Conservation (phyloP, 1,284 basidiomycete genomes). For the Golubevia pallescens region DNA sequence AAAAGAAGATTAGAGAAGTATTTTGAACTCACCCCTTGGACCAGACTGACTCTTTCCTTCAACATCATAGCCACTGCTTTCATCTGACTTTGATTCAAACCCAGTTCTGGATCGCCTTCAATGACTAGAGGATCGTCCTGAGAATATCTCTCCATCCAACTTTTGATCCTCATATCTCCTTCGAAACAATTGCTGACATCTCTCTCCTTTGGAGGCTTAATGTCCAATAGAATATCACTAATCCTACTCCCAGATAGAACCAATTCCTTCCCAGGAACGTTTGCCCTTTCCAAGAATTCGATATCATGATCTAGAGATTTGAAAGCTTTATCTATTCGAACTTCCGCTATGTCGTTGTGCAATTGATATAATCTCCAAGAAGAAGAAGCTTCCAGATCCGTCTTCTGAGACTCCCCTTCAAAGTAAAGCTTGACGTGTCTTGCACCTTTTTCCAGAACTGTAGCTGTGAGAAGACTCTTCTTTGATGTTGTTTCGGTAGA, state of each 20-base stretch:
- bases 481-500: conserved; percentile 2
- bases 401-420: conserved; percentile 26
- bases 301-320: conserved; percentile 72
- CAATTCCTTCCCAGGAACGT: conserved; percentile 6
- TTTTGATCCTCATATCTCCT: conserved; percentile 67
- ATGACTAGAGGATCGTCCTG: conserved; percentile 70
- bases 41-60: conserved; percentile 76
- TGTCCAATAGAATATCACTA: conserved; percentile 65
- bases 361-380: conserved; percentile 74
- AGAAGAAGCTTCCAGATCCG: conserved; percentile 37
- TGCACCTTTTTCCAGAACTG: conserved; percentile 36
- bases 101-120: conserved; percentile 80
- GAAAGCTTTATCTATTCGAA: conserved; percentile 76
- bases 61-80: conserved; percentile 87
- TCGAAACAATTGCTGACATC: conserved; percentile 74
- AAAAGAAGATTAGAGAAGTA: conserved; percentile 9
- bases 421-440: conserved; percentile 45
- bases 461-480: conserved; percentile 26
- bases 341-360: conserved; percentile 72
- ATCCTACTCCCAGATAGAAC: conserved; percentile 32
- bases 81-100: conserved; percentile 79
- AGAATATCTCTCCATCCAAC: conserved; percentile 66
- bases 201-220: conserved; percentile 73
- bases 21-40: conserved; percentile 77
- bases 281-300: conserved; percentile 50